Evolutionary conservation across 805 yeast species (phyloP), one percentile per base, ranked within the genome.

Genomic region (Ogataea pilisensis): DNA sequence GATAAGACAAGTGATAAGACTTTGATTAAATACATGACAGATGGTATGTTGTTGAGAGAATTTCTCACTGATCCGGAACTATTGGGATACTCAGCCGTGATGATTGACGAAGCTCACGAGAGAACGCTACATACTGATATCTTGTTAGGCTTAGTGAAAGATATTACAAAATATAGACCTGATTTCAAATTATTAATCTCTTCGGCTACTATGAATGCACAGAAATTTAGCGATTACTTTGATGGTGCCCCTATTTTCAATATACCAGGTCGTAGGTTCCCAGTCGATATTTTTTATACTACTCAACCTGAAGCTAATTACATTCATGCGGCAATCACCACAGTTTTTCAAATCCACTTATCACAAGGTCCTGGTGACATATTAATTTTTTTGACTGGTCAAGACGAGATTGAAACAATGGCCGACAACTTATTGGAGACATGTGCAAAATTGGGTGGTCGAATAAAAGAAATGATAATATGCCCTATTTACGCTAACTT

Each of bases 91-190:
- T 77, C 93, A 2, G 95, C 85, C 1, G 70, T 91, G 41, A 89
- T 91, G 84, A 82, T 91, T 35, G 99, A 91, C 64, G 99, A 91
- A 63, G 99, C 99, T 0, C 99, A 93, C 58, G 99, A 93, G 60
- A 73, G 99, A 43, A 93, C 98, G 0, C 68, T 91, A 31, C 82
- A 91, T n/a, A 91, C 98, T 0, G 99, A 91, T 63, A 69, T 77
- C 3, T 57, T 91, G 8, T 68, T 91, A 38, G 95, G 96, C 1
- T 65, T 93, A 28, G 63, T 91, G 25, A 91, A 91, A 49, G 85
- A 83, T 45, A 75, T 88, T 0, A 58, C 76, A 2, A 66, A 65
- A 18, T 62, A 76, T 31, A 67, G 97, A 39, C 75, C 82, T 0
- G 95, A 85, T 45, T 65, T 93, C 40, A 79, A 80, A 50, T 54